phyloP scores from a whole-genome alignment of 2,329 filamentous ascomycete species.

The Westerdykella sp. region DNA sequence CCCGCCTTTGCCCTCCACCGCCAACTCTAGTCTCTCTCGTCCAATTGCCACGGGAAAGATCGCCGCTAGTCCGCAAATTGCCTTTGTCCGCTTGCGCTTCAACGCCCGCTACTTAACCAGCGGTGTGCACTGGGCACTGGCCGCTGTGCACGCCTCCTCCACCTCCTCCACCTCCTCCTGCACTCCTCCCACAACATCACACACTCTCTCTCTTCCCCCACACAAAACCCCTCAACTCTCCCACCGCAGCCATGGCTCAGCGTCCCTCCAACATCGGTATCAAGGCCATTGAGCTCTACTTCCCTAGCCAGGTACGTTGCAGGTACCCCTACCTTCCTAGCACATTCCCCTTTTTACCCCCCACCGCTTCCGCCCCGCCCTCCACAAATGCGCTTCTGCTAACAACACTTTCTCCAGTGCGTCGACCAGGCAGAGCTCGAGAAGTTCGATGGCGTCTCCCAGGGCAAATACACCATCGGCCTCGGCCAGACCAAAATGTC shows the following conservation, averaged over 20 bases:
- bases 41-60: constrained; percentile 27
- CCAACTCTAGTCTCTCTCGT: constrained; percentile 7
- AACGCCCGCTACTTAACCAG: constrained; percentile 26
- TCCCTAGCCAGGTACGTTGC: constrained; percentile 45
- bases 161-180: not conserved
- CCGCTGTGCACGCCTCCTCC: not conserved
- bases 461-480: constrained; percentile 50
- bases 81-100: constrained; percentile 16
- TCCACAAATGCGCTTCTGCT: constrained; percentile 7
- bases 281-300: constrained; percentile 52
- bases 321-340: not conserved
- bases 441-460: constrained; percentile 49
- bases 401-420: constrained; percentile 34
- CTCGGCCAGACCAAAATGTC: constrained; percentile 52
- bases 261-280: constrained; percentile 48
- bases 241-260: constrained; percentile 36
- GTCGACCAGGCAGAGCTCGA: constrained; percentile 50
- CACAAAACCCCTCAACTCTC: not conserved
- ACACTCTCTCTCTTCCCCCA: constrained; percentile 6
- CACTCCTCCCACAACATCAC: constrained; percentile 12
- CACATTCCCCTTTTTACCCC: constrained; percentile 1
- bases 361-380: constrained; percentile 9
- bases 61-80: constrained; percentile 35
- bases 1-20: constrained; percentile 6
- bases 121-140: constrained; percentile 19